Conservation (phyloP, 805 yeast species). For the Candida insectalens region DNA sequence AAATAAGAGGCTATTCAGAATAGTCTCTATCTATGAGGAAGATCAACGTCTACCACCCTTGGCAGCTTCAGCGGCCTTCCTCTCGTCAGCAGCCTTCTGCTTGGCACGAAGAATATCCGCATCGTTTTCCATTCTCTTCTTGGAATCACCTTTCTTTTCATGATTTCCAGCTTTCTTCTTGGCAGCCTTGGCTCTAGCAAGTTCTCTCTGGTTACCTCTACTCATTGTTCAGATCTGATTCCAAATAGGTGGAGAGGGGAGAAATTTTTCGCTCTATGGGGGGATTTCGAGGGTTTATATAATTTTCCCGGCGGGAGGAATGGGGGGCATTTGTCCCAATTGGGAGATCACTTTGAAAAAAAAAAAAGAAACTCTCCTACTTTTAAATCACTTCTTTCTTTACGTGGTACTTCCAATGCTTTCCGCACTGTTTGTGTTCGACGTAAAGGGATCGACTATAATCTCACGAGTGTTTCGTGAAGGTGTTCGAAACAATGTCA, state of each 20-base stretch:
- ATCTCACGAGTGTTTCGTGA: constrained; percentile 66
- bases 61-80: constrained; percentile 20
- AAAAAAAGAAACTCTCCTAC: too few relatives aligned
- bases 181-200: constrained; percentile 79
- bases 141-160: constrained; percentile 75
- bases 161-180: constrained; percentile 66
- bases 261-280: too few relatives aligned
- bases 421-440: constrained; percentile 71
- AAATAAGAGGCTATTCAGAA: too few relatives aligned
- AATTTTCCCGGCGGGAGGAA: too few relatives aligned
- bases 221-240: constrained; percentile 43
- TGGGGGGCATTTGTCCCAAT: too few relatives aligned
- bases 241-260: too few relatives aligned
- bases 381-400: neutral
- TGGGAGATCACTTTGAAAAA: too few relatives aligned
- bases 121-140: constrained; percentile 76
- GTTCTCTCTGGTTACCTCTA: constrained; percentile 94
- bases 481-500: constrained; percentile 65
- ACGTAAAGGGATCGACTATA: constrained; percentile 73
- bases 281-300: too few relatives aligned
- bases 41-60: too few relatives aligned
- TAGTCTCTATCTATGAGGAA: too few relatives aligned
- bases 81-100: constrained; percentile 66
- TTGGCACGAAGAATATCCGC: constrained; percentile 87
- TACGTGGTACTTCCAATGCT: constrained; percentile 40